These are phyloP conservation scores for Blepharisma stoltei DNA, from an alignment of 73 alveolate genomes.

Conservation along the genomic window DNA sequence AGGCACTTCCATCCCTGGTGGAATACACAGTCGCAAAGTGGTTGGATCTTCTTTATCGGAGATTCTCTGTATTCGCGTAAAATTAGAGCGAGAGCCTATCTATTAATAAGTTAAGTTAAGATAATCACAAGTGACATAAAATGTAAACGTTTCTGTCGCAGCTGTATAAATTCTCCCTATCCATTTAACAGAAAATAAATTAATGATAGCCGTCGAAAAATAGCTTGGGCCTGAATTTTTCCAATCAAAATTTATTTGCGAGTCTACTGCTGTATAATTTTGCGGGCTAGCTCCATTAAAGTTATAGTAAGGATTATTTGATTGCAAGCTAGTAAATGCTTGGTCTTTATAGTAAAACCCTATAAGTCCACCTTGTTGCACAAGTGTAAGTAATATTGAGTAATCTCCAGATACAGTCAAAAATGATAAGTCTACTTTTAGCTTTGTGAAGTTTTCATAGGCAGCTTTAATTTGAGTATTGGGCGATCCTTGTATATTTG, in stretches of 20 bases:
- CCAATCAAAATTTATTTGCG: slow-evolving; percentile 16
- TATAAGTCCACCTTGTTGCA: neutral
- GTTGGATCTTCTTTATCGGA: too few relatives aligned
- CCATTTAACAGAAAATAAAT: slow-evolving; percentile 8
- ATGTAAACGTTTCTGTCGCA: neutral
- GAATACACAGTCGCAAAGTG: too few relatives aligned
- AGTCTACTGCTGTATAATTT: neutral
- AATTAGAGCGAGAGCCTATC: too few relatives aligned
- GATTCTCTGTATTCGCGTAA: too few relatives aligned
- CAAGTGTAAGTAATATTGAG: neutral
- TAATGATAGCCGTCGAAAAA: neutral
- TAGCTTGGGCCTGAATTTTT: neutral
- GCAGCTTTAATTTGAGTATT: neutral
- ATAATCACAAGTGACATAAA: neutral
- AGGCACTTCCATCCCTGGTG: too few relatives aligned
- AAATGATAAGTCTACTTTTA: neutral
- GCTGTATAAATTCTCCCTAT: neutral
- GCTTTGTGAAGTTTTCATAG: neutral
- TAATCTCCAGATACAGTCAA: neutral
- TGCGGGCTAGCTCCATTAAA: neutral
- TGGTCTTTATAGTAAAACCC: slow-evolving; percentile 15
- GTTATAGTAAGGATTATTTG: neutral
- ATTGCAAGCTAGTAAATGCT: neutral
- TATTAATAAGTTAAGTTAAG: too few relatives aligned
- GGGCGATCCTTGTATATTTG: neutral